Percentiles rank a stretch among this genome's conserved stretches.
phyloP scores from a whole-genome alignment of 2,329 filamentous ascomycete genomes.

The Arthrobotrys sphaeroides region DNA sequence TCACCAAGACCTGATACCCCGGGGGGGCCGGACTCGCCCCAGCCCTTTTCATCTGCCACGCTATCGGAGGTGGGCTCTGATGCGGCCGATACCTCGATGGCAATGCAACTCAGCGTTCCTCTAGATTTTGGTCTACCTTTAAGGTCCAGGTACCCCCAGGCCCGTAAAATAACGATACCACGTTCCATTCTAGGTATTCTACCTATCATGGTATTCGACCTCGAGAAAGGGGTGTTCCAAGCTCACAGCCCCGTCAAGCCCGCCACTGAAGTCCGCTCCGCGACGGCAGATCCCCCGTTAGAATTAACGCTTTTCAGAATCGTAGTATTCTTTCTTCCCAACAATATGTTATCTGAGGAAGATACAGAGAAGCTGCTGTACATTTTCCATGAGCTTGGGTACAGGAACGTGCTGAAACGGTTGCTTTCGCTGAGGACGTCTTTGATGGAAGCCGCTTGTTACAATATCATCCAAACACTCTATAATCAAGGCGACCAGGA shows the following conservation, averaged over 20 bases:
- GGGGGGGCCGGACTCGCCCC: no score
- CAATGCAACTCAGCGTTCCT: no score
- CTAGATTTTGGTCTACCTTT: no score
- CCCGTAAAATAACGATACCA: constrained; percentile 1
- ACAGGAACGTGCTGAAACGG: not conserved
- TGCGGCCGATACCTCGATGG: no score
- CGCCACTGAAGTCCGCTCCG: not conserved
- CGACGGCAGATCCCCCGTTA: not conserved
- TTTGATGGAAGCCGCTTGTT: not conserved
- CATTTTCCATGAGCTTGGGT: not conserved
- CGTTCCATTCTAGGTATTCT: not conserved
- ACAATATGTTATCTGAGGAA: not conserved
- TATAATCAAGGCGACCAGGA: not conserved
- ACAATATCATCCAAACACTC: not conserved
- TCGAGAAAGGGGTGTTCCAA: no score
- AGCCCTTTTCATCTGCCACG: no score
- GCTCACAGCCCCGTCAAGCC: not conserved
- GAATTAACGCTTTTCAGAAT: not conserved
- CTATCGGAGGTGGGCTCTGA: no score
- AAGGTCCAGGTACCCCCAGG: no score
- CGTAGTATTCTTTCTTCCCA: not conserved
- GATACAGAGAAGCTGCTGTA: not conserved
- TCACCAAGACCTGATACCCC: no score
- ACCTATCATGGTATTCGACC: not conserved
- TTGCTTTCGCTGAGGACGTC: not conserved